phyloP scores from a whole-genome alignment of 192 early-diverging fungal species.

The Podila clonocystis region DNA sequence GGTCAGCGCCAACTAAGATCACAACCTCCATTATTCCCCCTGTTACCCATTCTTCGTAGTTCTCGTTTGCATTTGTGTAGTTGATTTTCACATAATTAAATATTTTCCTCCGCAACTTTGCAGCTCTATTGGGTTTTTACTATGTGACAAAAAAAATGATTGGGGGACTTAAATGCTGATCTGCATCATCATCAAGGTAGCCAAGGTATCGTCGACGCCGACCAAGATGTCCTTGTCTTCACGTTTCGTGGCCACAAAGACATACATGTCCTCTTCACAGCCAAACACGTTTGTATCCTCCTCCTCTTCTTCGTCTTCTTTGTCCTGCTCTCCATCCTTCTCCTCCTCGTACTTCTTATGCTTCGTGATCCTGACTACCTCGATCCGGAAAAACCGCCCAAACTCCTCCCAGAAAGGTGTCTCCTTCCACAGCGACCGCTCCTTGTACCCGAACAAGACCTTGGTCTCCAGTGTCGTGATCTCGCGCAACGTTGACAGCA shows the following conservation, averaged over 20 bases:
- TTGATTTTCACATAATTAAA: no score
- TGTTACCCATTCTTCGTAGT: not conserved
- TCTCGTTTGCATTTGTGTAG: not conserved
- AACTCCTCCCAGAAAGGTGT: constrained; percentile 63
- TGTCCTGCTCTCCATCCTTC: not conserved
- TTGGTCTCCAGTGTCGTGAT: constrained; percentile 44
- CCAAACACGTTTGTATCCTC: constrained; percentile 34
- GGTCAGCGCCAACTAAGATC: constrained; percentile 61
- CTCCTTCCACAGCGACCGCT: constrained; percentile 59
- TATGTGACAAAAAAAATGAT: not conserved
- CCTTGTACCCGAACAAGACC: constrained; percentile 63
- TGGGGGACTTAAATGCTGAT: constrained; percentile 30
- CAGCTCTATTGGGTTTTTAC: not conserved
- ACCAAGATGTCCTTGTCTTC: constrained; percentile 35
- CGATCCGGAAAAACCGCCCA: constrained; percentile 61
- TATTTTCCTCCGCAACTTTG: not conserved
- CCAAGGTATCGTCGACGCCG: constrained; percentile 59
- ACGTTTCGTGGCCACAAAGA: constrained; percentile 54
- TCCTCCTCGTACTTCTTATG: not conserved
- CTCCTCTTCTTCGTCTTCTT: constrained; percentile 5
- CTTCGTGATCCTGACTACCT: constrained; percentile 46
- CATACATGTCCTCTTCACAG: constrained; percentile 52
- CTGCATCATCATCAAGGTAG: constrained; percentile 54
- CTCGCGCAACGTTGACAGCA: constrained; percentile 53
- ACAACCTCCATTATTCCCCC: not conserved